Evolutionary conservation across 768 basidiomycete genomes (phyloP), one percentile per base, ranked within the genome.

Genomic region (Amanita thiersii): DNA sequence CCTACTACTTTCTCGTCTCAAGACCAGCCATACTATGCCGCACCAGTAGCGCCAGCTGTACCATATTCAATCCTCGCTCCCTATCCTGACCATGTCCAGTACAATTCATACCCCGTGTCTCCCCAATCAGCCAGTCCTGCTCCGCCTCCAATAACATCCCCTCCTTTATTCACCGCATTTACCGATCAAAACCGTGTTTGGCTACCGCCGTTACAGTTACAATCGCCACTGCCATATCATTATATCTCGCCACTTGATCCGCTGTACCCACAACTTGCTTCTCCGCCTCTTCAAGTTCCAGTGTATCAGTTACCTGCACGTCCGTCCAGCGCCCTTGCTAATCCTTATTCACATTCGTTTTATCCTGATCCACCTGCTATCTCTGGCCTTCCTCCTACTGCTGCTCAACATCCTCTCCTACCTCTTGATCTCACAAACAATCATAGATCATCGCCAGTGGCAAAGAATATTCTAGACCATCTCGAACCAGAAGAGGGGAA

Each of bases 401-500:
- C 56, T 14, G 51, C 56, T 39, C 47, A 49, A 6, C 55, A 54
- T 28, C 63, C 47, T 32, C 54, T 52, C 11, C 61, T 58, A 3
- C 62, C 59, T 25, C 58, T 53, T 37, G 52, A 47, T 51, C 58
- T 37, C 50, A 56, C 43, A 26, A 55, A 37, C 43, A 58, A 46
- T 48, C 61, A 34, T 39, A 47, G 38, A 10, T 40, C 38, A 31
- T 43, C 45, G 37, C 40, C 52, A 5, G 50, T 40, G 12, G 39
- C 46, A 8, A 50, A 48, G 30, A 45, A 49, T 19, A 48, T 53
- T 12, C 50, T 37, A 9, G 31, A 44, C 8, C 46, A 46, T 47
- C 40, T 58, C 6, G 72, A 70, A 35, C 60, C 66, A 3, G 69
- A 77, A 58, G 74, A 75, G 50, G 76, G 77, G 25, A 79, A 79